A percentile compares a stretch with the other conserved stretches of the same genome.
Evolutionary conservation across 805 yeast genomes (phyloP).

Genomic region (Myxozyma sirexii): DNA sequence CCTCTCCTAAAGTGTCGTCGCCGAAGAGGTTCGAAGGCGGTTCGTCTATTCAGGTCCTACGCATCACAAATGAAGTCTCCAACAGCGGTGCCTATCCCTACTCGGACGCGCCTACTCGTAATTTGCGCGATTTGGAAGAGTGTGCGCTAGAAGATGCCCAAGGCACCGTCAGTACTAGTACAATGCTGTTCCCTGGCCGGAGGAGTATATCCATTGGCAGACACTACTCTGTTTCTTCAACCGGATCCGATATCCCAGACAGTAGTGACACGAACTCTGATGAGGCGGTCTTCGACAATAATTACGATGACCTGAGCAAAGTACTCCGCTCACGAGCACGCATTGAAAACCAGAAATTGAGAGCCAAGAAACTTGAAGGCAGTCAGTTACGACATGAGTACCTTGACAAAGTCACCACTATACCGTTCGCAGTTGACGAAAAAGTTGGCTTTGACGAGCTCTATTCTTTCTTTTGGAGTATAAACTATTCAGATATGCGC

Average conservation of each 20-base stretch:
- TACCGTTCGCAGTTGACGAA: neutral
- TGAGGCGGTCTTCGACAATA: neutral
- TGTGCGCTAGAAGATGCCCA: neutral
- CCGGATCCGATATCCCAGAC: neutral
- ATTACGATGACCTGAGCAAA: neutral
- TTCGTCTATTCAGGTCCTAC: slow-evolving; percentile 4
- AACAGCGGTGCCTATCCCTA: neutral
- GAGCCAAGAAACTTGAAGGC: neutral
- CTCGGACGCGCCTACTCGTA: neutral
- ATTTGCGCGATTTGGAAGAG: neutral
- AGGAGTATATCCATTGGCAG: neutral
- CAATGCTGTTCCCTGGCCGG: neutral
- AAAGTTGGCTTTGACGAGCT: neutral
- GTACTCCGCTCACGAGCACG: slow-evolving; percentile 6
- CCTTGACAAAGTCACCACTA: neutral
- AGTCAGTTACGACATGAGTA: neutral
- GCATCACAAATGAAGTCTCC: neutral
- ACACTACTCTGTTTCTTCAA: neutral
- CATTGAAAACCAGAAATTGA: neutral
- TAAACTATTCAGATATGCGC: slow-evolving; percentile 4
- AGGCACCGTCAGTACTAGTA: neutral
- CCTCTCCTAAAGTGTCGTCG: slow-evolving; percentile 2
- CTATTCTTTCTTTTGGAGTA: slow-evolving; percentile 1
- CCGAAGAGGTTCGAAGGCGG: slow-evolving; percentile 12
- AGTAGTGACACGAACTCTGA: neutral